Evolutionary conservation across 768 basidiomycete species (phyloP).

Genomic region (Cyclocybe aegerita): DNA sequence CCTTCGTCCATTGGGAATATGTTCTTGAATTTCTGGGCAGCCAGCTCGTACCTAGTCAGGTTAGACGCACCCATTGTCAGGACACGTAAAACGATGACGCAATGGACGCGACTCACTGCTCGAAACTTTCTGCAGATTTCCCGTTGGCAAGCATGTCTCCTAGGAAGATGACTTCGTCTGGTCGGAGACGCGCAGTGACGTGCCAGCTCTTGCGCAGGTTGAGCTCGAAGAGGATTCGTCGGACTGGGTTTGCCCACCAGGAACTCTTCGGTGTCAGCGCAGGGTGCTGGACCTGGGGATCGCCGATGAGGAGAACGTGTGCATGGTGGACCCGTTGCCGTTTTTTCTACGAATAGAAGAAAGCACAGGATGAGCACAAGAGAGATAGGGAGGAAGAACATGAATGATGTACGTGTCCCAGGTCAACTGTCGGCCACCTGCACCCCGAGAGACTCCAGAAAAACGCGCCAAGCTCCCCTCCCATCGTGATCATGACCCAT

Average conservation of each 20-base stretch:
- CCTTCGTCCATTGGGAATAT: conserved; percentile 50
- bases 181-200: conserved; percentile 52
- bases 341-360: conserved; percentile 3
- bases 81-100: not conserved
- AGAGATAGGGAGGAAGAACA: not conserved
- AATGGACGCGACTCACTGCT: conserved; percentile 32
- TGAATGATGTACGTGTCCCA: conserved; percentile 21
- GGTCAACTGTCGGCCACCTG: conserved; percentile 52
- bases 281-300: conserved; percentile 58
- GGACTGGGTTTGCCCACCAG: conserved; percentile 40
- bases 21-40: conserved; percentile 58
- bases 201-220: conserved; percentile 74
- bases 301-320: conserved; percentile 68
- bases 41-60: conserved; percentile 55
- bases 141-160: conserved; percentile 78
- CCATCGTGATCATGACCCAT: conserved; percentile 59
- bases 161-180: conserved; percentile 69
- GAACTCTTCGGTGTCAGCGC: conserved; percentile 33
- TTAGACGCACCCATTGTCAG: not conserved
- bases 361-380: not conserved
- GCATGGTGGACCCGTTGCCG: conserved; percentile 27
- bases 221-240: conserved; percentile 49
- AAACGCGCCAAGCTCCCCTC: conserved; percentile 65
- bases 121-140: conserved; percentile 46
- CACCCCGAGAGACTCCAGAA: conserved; percentile 59